Conservation (phyloP, 2,329 filamentous ascomycete genomes). For the Huntiella abstrusa region DNA sequence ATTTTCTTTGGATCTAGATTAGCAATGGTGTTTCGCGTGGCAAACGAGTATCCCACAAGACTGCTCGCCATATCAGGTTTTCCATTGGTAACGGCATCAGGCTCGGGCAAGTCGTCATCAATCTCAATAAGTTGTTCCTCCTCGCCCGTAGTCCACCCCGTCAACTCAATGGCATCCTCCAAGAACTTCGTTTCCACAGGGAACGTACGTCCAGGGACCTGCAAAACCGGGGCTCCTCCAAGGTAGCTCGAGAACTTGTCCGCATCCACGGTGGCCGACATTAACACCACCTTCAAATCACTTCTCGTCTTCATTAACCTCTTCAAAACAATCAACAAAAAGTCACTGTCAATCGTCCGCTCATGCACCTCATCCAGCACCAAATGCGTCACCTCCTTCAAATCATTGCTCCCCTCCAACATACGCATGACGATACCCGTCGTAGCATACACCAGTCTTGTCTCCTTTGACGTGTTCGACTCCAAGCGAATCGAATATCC, state of each 20-base stretch:
- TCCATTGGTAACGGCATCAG: slow-evolving; percentile 35
- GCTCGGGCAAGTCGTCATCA: slow-evolving; percentile 24
- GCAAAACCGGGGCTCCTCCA: slow-evolving; percentile 66
- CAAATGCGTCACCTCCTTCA: slow-evolving; percentile 79
- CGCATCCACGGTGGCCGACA: slow-evolving; percentile 94
- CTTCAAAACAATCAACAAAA: slow-evolving; percentile 78
- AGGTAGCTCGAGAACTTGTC: slow-evolving; percentile 81
- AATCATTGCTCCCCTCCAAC: slow-evolving; percentile 73
- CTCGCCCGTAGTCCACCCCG: slow-evolving; percentile 46
- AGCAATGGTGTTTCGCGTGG: slow-evolving; percentile 55
- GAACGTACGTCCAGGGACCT: slow-evolving; percentile 83
- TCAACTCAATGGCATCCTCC: slow-evolving; percentile 82
- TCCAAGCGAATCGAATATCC: slow-evolving; percentile 91
- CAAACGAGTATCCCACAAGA: slow-evolving; percentile 53
- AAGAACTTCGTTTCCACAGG: slow-evolving; percentile 76
- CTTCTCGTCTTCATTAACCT: slow-evolving; percentile 58
- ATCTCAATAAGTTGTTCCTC: slow-evolving; percentile 21
- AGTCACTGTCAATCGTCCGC: slow-evolving; percentile 89
- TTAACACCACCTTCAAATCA: slow-evolving; percentile 80
- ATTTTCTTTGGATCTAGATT: slow-evolving; percentile 82
- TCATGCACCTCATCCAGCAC: slow-evolving; percentile 98
- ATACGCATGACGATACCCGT: slow-evolving; percentile 93
- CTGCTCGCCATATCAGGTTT: slow-evolving; percentile 41
- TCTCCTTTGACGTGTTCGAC: slow-evolving; percentile 65
- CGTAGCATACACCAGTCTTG: slow-evolving; percentile 75